Evolutionary conservation across 2,329 filamentous ascomycete species (phyloP).

Genomic region (Ophiostoma sp.): DNA sequence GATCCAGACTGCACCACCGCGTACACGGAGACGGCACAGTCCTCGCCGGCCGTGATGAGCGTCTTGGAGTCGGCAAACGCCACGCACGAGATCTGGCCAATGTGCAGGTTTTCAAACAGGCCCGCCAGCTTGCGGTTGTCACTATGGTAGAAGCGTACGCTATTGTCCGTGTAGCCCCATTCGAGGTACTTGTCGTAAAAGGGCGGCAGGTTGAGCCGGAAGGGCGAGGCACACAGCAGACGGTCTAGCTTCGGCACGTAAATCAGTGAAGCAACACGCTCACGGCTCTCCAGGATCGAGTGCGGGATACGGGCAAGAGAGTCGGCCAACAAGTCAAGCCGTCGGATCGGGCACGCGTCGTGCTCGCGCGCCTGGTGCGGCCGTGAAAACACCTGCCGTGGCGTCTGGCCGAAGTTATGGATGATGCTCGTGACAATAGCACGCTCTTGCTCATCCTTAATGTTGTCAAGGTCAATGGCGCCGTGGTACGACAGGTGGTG

Average conservation of each 20-base stretch:
- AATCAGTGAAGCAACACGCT: conserved; percentile 75
- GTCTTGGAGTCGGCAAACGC: conserved; percentile 87
- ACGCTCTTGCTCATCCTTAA: conserved; percentile 82
- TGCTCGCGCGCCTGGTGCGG: conserved; percentile 77
- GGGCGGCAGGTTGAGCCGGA: conserved; percentile 84
- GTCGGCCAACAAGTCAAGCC: conserved; percentile 76
- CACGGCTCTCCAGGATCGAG: conserved; percentile 72
- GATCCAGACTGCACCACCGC: conserved; percentile 65
- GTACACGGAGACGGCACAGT: conserved; percentile 88
- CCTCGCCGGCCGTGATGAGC: conserved; percentile 85
- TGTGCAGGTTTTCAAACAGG: conserved; percentile 90
- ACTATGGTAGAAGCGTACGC: conserved; percentile 79
- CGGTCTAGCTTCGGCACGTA: conserved; percentile 80
- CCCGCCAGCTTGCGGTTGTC: conserved; percentile 82
- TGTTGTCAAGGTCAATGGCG: conserved; percentile 87
- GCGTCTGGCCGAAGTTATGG: conserved; percentile 97
- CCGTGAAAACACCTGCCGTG: conserved; percentile 86
- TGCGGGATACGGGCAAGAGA: conserved; percentile 76
- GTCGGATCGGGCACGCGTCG: conserved; percentile 60
- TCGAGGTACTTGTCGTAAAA: conserved; percentile 87
- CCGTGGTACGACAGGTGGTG: conserved; percentile 95
- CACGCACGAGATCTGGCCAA: conserved; percentile 81
- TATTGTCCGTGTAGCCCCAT: conserved; percentile 94
- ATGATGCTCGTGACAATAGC: conserved; percentile 92
- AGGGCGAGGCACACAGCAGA: conserved; percentile 78